phyloP scores from a whole-genome alignment of 106 monocot genomes.

The Dendrobium officinale region DNA sequence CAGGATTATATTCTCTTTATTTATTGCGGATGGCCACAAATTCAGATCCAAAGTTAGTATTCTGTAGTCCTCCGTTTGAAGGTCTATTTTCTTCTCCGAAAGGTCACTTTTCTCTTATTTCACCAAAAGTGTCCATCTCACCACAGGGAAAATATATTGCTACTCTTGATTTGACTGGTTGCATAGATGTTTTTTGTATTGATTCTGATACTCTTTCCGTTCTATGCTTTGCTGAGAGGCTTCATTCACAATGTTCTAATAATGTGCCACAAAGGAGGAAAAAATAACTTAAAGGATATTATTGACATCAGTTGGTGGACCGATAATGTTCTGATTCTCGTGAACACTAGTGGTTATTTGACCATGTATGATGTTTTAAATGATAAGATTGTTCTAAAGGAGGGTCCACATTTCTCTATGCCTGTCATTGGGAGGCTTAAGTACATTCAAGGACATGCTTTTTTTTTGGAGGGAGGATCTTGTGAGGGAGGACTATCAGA shows the following conservation, averaged over 20 bases:
- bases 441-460: constrained; percentile 33
- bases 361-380: constrained; percentile 49
- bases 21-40: constrained; percentile 31
- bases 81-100: constrained; percentile 54
- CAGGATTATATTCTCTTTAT: constrained; percentile 62
- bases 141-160: constrained; percentile 58
- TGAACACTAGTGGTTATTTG: constrained; percentile 35
- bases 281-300: constrained; percentile 34
- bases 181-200: constrained; percentile 48
- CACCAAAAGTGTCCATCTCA: constrained; percentile 68
- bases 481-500: constrained; percentile 11
- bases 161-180: constrained; percentile 54
- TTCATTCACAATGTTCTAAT: neutral
- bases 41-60: constrained; percentile 35
- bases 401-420: constrained; percentile 28
- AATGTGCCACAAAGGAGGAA: constrained; percentile 6
- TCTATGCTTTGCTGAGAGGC: constrained; percentile 28
- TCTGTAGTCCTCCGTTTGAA: constrained; percentile 37
- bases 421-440: constrained; percentile 51
- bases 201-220: constrained; percentile 32
- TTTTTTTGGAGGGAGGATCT: constrained; percentile 47
- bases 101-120: constrained; percentile 18
- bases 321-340: constrained; percentile 54
- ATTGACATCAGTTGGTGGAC: constrained; percentile 81
- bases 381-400: constrained; percentile 30